Percentiles rank a stretch among this genome's conserved stretches.
phyloP scores from a whole-genome alignment of 495 filamentous ascomycete genomes.

The Penicillium steckii region DNA sequence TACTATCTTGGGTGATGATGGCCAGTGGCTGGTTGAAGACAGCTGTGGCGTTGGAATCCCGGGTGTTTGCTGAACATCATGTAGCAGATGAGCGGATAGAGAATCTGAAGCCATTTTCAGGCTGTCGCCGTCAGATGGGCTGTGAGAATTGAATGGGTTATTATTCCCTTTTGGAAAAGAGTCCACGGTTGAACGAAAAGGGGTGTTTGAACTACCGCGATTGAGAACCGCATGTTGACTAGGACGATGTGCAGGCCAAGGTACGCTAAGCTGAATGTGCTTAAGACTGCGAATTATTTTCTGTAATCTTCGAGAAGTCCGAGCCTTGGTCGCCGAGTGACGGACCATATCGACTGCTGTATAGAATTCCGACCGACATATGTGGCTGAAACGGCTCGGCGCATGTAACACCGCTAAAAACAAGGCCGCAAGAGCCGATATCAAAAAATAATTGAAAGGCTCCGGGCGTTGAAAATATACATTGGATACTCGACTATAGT shows the following conservation, averaged over 20 bases:
- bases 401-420: slow-evolving; percentile 80
- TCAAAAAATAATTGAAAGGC: slow-evolving; percentile 82
- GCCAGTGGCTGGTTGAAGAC: slow-evolving; percentile 16
- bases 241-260: not conserved
- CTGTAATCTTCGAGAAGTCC: slow-evolving; percentile 37
- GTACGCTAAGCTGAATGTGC: slow-evolving; percentile 26
- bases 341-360: slow-evolving; percentile 77
- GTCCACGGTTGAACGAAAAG: not conserved
- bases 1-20: slow-evolving; percentile 16
- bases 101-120: slow-evolving; percentile 1
- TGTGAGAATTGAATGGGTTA: not conserved
- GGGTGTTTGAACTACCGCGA: too few relatives aligned
- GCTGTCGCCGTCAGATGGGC: not conserved
- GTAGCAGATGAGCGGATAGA: not conserved
- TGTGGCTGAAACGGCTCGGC: slow-evolving; percentile 65
- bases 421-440: slow-evolving; percentile 73
- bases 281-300: slow-evolving; percentile 43
- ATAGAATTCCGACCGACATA: slow-evolving; percentile 77
- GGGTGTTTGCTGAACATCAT: slow-evolving; percentile 8
- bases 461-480: slow-evolving; percentile 76
- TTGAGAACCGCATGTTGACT: not conserved
- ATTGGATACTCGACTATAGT: slow-evolving; percentile 68
- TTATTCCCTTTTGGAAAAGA: not conserved
- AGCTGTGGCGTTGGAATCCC: slow-evolving; percentile 5
- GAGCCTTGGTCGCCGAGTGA: slow-evolving; percentile 46